These are phyloP conservation scores for Xerocomellus amylosporus DNA, from an alignment of 768 basidiomycete species.

Conservation along the genomic window DNA sequence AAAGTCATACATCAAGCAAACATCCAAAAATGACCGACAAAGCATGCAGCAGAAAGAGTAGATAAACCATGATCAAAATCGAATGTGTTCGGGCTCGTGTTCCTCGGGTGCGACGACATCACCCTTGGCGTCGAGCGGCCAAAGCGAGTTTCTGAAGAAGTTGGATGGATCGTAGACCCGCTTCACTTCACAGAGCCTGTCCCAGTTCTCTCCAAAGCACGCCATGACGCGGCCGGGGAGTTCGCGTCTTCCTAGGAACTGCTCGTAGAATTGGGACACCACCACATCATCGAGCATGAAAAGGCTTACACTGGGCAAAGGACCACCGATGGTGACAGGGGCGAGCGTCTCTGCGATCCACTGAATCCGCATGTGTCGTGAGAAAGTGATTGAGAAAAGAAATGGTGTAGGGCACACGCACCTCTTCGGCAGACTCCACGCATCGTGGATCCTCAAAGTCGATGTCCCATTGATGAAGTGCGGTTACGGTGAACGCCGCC, in stretches of 20 bases:
- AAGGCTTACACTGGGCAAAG: conserved; percentile 74
- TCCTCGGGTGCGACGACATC: conserved; percentile 50
- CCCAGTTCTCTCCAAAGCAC: conserved; percentile 76
- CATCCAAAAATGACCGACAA: background rate
- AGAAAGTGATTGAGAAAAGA: background rate
- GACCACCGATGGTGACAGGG: conserved; percentile 72
- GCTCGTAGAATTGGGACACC: conserved; percentile 21
- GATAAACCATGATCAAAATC: conserved; percentile 10
- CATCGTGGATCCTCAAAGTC: conserved; percentile 78
- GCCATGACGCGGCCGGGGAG: conserved; percentile 56
- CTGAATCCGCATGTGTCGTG: conserved; percentile 33
- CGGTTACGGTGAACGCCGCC: conserved; percentile 81
- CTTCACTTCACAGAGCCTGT: conserved; percentile 68
- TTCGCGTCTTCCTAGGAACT: conserved; percentile 79
- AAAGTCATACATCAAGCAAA: background rate
- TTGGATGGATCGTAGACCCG: conserved; percentile 71
- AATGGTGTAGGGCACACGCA: conserved; percentile 28
- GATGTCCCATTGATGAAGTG: conserved; percentile 92
- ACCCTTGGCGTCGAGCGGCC: conserved; percentile 67
- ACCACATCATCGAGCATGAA: conserved; percentile 16
- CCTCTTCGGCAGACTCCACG: conserved; percentile 78
- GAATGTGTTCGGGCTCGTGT: conserved; percentile 54
- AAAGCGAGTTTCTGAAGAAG: conserved; percentile 74
- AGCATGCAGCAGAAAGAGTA: no score
- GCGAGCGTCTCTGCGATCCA: conserved; percentile 79